Evolutionary conservation across 768 basidiomycete species (phyloP).

Genomic region (Lactifluus rugatus): DNA sequence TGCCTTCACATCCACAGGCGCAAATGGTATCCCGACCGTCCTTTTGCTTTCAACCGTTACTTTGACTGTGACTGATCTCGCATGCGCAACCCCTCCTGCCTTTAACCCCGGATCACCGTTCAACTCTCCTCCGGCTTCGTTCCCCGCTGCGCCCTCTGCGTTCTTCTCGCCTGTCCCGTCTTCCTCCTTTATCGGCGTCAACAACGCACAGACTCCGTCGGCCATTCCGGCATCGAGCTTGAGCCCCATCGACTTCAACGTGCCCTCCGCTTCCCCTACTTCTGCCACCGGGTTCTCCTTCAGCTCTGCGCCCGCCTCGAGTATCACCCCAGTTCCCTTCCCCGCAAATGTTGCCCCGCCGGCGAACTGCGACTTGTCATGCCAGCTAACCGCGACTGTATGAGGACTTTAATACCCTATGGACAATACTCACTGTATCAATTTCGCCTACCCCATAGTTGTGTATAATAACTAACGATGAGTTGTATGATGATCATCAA

Average conservation of each 20-base stretch:
- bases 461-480: background rate
- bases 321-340: background rate
- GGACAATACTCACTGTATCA: background rate
- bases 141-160: background rate
- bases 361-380: background rate
- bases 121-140: background rate
- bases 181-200: background rate
- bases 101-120: background rate
- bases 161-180: background rate
- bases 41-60: slow-evolving; percentile 1
- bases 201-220: background rate
- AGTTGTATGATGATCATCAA: background rate
- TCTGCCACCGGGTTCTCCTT: background rate
- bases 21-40: slow-evolving; percentile 8
- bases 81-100: background rate
- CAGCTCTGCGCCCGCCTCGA: background rate
- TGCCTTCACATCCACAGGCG: slow-evolving; percentile 2
- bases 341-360: background rate
- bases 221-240: background rate
- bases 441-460: background rate
- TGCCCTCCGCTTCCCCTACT: background rate
- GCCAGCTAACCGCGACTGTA: background rate
- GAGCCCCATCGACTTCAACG: background rate
- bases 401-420: background rate
- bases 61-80: background rate